Evolutionary conservation across 345 rosid genomes (phyloP).

Genomic region (Syzygium aromaticum): DNA sequence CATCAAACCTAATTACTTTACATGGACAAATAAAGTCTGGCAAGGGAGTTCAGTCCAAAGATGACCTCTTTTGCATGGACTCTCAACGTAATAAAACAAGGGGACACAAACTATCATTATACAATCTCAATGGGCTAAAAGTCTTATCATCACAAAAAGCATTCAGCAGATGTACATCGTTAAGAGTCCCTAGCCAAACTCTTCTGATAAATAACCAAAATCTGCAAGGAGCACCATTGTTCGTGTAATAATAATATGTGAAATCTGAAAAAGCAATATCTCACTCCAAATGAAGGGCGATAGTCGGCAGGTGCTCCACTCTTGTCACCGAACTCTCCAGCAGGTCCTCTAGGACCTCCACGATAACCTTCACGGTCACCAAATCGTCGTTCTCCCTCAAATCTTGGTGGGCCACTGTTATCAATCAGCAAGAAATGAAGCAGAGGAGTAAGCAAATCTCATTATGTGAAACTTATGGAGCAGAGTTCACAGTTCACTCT

Average conservation of each 20-base stretch:
- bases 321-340: conserved; percentile 76
- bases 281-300: conserved; percentile 77
- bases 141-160: neutral
- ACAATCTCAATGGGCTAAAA: neutral
- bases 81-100: neutral
- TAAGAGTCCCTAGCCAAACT: neutral
- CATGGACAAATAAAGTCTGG: neutral
- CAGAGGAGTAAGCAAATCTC: neutral
- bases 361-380: conserved; percentile 91
- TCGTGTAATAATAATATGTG: neutral
- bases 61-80: neutral
- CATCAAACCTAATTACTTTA: neutral
- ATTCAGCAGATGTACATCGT: neutral
- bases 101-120: neutral
- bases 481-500: neutral
- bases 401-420: conserved; percentile 70
- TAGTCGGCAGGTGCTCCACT: conserved; percentile 90
- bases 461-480: neutral
- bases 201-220: neutral
- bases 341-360: conserved; percentile 63
- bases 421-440: neutral
- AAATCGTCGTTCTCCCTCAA: conserved; percentile 67
- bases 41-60: neutral
- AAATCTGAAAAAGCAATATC: neutral
- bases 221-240: neutral